phyloP scores from a whole-genome alignment of 352 stramenopile genomes.

The Globisporangium canariense region DNA sequence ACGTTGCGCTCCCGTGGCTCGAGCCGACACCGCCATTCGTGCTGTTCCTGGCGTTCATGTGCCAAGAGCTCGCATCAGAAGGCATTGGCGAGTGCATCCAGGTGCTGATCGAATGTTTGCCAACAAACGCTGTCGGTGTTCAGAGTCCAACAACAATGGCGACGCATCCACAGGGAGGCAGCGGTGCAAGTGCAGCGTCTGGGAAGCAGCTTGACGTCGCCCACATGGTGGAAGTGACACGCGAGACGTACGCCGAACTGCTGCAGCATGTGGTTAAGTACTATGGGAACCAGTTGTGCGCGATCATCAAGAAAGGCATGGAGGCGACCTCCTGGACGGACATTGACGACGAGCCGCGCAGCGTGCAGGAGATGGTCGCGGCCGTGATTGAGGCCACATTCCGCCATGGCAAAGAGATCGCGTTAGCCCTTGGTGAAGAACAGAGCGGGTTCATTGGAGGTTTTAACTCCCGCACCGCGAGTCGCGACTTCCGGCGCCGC shows the following conservation, averaged over 20 bases:
- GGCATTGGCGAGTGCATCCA: constrained; percentile 73
- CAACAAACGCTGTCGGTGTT: constrained; percentile 22
- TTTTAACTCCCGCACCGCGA: constrained; percentile 38
- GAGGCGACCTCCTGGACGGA: constrained; percentile 46
- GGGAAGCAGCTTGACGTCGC: constrained; percentile 43
- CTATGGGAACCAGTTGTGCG: constrained; percentile 59
- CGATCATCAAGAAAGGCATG: constrained; percentile 38
- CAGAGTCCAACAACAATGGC: background rate
- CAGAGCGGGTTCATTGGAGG: constrained; percentile 45
- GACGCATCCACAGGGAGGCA: background rate
- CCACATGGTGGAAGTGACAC: constrained; percentile 75
- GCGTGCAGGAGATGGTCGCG: constrained; percentile 63
- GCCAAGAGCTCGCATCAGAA: constrained; percentile 52
- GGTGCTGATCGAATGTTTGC: constrained; percentile 67
- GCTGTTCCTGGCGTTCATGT: constrained; percentile 70
- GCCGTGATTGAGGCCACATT: constrained; percentile 57
- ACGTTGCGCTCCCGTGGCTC: constrained; percentile 52
- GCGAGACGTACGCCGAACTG: constrained; percentile 53
- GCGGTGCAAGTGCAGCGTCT: constrained; percentile 4
- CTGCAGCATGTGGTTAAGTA: constrained; percentile 56
- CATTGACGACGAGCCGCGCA: constrained; percentile 63
- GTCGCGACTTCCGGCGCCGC: constrained; percentile 62
- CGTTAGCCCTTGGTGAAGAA: constrained; percentile 57
- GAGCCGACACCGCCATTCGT: constrained; percentile 64
- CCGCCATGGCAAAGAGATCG: constrained; percentile 55